Percentiles rank a stretch among this genome's conserved stretches.
Conservation (phyloP, 1,139 yeast species). For the Yamadazyma sp. region DNA sequence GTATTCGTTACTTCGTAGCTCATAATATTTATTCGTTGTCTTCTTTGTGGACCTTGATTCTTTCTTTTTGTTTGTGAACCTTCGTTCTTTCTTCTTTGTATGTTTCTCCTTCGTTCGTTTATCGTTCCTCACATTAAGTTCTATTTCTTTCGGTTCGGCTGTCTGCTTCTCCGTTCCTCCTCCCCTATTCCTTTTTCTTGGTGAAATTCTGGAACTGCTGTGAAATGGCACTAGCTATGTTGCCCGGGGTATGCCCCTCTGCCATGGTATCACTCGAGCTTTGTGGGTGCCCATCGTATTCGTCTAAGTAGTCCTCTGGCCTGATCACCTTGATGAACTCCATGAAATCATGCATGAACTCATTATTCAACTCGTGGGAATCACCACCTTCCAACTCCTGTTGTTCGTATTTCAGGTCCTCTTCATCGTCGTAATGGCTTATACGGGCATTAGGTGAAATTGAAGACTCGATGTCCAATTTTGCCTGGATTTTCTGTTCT, state of each 20-base stretch:
- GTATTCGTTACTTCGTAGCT: not conserved
- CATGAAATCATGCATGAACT: conserved; percentile 47
- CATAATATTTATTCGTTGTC: conserved; percentile 1
- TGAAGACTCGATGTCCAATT: conserved; percentile 22
- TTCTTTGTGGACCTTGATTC: not conserved
- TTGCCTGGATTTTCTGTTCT: conserved; percentile 13
- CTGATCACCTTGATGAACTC: conserved; percentile 45
- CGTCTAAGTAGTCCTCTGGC: conserved; percentile 42
- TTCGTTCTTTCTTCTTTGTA: not conserved
- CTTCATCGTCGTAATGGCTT: conserved; percentile 3
- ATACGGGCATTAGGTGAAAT: conserved; percentile 14
- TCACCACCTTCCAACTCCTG: conserved; percentile 53
- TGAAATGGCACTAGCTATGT: not conserved
- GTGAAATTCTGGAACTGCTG: not conserved
- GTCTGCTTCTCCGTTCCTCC: not conserved
- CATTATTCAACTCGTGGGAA: conserved; percentile 52
- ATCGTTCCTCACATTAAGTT: too few relatives aligned
- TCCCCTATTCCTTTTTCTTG: not conserved
- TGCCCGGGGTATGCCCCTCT: not conserved
- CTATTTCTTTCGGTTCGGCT: not conserved
- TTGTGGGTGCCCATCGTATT: conserved; percentile 8
- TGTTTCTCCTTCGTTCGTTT: too few relatives aligned
- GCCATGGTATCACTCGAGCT: not conserved
- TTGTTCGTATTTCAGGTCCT: conserved; percentile 23
- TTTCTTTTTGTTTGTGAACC: conserved; percentile 2